Evolutionary conservation across 306 rosid species (phyloP).

Genomic region (Medicago truncatula): MtrunA17r5.0-ANR NC_053046.1:41959001-41959500

Average conservation of each 20-base stretch:
- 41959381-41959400: background rate
- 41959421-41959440: background rate
- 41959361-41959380: slow-evolving; percentile 9
- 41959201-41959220: slow-evolving; percentile 94
- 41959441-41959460: background rate
- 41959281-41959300: slow-evolving; percentile 72
- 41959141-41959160: slow-evolving; percentile 96
- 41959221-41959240: slow-evolving; percentile 94
- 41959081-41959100: slow-evolving; percentile 76
- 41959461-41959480: background rate
- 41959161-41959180: slow-evolving; percentile 89
- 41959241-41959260: slow-evolving; percentile 97
- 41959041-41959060: slow-evolving; percentile 92
- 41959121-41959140: slow-evolving; percentile 78
- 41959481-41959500: background rate
- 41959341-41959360: background rate
- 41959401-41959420: background rate
- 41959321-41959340: background rate
- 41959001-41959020: slow-evolving; percentile 12
- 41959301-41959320: slow-evolving; percentile 33
- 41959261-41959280: slow-evolving; percentile 88
- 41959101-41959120: slow-evolving; percentile 75
- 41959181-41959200: slow-evolving; percentile 88
- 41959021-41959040: slow-evolving; percentile 19
- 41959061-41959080: slow-evolving; percentile 73